Conservation (phyloP, 2,329 filamentous ascomycete species). For the Phialocephala subalpina region DNA sequence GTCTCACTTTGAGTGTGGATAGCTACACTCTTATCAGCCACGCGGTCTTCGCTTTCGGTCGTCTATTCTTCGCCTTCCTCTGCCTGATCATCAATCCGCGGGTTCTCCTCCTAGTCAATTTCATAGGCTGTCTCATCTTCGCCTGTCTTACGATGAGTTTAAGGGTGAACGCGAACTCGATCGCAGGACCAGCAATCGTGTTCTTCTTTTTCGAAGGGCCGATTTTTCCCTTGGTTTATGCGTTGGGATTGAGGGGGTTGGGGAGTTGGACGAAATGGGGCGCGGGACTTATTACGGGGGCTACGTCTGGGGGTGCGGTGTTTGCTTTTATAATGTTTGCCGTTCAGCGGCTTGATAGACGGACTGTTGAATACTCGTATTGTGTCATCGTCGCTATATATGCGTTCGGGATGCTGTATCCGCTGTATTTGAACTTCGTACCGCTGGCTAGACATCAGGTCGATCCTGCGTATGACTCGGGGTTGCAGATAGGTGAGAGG, state of each 20-base stretch:
- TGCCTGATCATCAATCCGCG: constrained; percentile 70
- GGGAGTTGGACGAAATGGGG: constrained; percentile 83
- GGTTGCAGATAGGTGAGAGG: constrained; percentile 1
- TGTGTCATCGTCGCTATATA: constrained; percentile 40
- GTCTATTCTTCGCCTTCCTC: constrained; percentile 72
- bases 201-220: constrained; percentile 86
- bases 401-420: constrained; percentile 36
- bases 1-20: constrained; percentile 60
- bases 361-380: constrained; percentile 34
- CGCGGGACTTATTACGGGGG: constrained; percentile 73
- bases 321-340: constrained; percentile 42
- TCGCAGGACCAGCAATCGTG: constrained; percentile 69
- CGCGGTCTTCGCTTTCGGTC: constrained; percentile 75
- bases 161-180: constrained; percentile 51
- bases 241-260: constrained; percentile 80
- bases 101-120: constrained; percentile 72
- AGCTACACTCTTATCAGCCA: constrained; percentile 79
- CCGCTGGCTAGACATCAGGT: constrained; percentile 36
- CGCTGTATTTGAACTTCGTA: constrained; percentile 39
- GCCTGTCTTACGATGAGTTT: constrained; percentile 57
- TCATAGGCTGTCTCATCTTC: constrained; percentile 66
- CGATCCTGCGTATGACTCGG: constrained; percentile 28
- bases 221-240: constrained; percentile 83
- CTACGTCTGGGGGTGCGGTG: constrained; percentile 36
- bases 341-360: constrained; percentile 29